Base-by-base conservation (phyloP, 108 stramenopile species). In the Poteriospumella lacustris region DNA sequence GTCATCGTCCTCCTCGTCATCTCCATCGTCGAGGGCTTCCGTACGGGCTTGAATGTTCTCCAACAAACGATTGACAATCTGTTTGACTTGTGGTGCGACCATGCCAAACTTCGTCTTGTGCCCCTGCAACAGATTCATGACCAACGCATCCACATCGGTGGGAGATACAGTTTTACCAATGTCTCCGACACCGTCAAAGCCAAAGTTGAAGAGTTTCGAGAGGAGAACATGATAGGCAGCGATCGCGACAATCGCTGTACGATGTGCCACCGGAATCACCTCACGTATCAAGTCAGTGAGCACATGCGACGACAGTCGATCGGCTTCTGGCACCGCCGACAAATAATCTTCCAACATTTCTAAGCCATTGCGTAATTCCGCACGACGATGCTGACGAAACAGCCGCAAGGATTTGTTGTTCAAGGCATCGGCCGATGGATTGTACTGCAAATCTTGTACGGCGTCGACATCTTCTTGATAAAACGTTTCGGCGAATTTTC, bases 381-480 rank as follows among this genome's bases (percentile, higher is more conserved):
- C 47, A 52, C 47, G 47, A 52, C 47, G 47, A 52, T 52, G 47
- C 47, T 52, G 47, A 52, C 47, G 9, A 52, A 52, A 52, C 47
- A 52, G 19, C 47, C 47, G 9, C 47, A 52, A 52, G 47, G 47
- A 52, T 19, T 19, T 52, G 47, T 52, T 52, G 47, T 52, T 52
- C 47, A 52, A 52, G 15, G 15, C 47, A 52, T 52, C 47, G 47
- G 47, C 47, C 47, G 47, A 52, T 52, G 47, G 47, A 52, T 52
- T 52, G 47, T 52, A 52, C 47, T 52, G 47, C 47, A 52, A 52
- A 52, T 52, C 47, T 52, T 52, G 47, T 52, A 52, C 47, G 47
- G 47, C 47, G 47, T 52, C 47, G 47, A 19, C 47, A 52, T 52
- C 47, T 52, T 52, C 47, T 52, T 52, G 47, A 52, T 52, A 52